phyloP scores from a whole-genome alignment of 2,329 filamentous ascomycete genomes.

The Cytospora piceicola region DNA sequence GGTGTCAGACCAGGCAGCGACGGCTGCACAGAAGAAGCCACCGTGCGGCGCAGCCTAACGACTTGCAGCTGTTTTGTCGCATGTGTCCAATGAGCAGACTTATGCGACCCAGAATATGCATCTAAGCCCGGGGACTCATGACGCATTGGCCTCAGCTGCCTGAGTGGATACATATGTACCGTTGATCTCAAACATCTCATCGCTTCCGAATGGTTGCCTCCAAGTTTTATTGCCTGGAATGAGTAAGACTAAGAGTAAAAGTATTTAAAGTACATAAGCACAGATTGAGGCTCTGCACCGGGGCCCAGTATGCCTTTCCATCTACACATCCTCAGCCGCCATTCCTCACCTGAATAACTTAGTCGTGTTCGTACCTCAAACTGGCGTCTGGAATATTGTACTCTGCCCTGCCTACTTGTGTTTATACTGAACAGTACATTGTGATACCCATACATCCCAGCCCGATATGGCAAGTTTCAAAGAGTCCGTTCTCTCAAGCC shows the following conservation, averaged over 20 bases:
- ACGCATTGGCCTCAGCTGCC: conserved; percentile 12
- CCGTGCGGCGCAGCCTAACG: conserved; percentile 17
- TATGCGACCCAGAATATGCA: neutral
- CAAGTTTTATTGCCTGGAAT: conserved; percentile 13
- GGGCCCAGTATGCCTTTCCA: neutral
- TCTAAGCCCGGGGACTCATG: conserved; percentile 11
- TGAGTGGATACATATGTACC: conserved; percentile 14
- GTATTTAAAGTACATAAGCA: neutral
- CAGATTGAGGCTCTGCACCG: conserved; percentile 4
- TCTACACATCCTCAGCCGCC: neutral
- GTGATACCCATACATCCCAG: neutral
- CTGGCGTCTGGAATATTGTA: neutral
- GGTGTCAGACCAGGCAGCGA: conserved; percentile 13
- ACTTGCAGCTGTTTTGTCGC: conserved; percentile 6
- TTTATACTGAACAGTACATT: neutral
- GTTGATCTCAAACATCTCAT: conserved; percentile 17
- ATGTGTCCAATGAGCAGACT: conserved; percentile 9
- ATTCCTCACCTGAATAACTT: neutral
- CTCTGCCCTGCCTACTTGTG: conserved; percentile 2
- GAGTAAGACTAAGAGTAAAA: neutral
- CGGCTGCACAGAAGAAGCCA: conserved; percentile 11
- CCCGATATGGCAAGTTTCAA: conserved; percentile 3
- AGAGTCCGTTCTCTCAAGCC: conserved; percentile 9
- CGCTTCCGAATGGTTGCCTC: conserved; percentile 9
- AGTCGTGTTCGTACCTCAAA: neutral